Percentiles rank a stretch among this genome's conserved stretches.
phyloP scores from a whole-genome alignment of 2,329 filamentous ascomycete species.

The Hypoxylon sp. region DNA sequence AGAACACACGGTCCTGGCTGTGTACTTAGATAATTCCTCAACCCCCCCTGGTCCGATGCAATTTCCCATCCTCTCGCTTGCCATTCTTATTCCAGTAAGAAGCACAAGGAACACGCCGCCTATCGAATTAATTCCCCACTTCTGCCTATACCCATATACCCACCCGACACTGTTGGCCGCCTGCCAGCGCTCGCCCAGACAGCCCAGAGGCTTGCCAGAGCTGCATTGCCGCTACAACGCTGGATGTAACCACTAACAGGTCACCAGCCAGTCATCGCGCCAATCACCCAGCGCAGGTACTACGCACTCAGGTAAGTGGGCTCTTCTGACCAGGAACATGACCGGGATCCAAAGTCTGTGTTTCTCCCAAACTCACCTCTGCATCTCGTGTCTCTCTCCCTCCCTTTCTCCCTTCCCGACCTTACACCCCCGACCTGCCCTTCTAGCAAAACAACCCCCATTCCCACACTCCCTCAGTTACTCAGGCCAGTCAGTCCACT shows the following conservation, averaged over 20 bases:
- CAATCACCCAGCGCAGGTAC: slow-evolving; percentile 28
- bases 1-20: slow-evolving; percentile 23
- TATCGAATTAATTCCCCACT: slow-evolving; percentile 41
- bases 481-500: slow-evolving; percentile 50
- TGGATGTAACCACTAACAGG: slow-evolving; percentile 38
- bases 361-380: slow-evolving; percentile 40
- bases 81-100: slow-evolving; percentile 44
- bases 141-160: slow-evolving; percentile 22
- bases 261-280: slow-evolving; percentile 30
- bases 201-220: slow-evolving; percentile 6
- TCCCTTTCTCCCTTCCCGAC: slow-evolving; percentile 38
- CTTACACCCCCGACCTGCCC: slow-evolving; percentile 40
- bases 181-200: slow-evolving; percentile 18
- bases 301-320: slow-evolving; percentile 24
- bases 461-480: slow-evolving; percentile 48
- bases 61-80: slow-evolving; percentile 52
- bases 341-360: slow-evolving; percentile 29
- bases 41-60: slow-evolving; percentile 46
- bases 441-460: slow-evolving; percentile 49
- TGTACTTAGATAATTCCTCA: slow-evolving; percentile 21
- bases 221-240: slow-evolving; percentile 23
- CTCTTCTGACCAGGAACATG: slow-evolving; percentile 13
- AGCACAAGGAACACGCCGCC: slow-evolving; percentile 34
- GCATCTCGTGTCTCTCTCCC: slow-evolving; percentile 38
- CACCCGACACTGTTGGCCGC: slow-evolving; percentile 21